Conservation (phyloP, 2,329 filamentous ascomycete species). For the Epichloe amarillans region DNA sequence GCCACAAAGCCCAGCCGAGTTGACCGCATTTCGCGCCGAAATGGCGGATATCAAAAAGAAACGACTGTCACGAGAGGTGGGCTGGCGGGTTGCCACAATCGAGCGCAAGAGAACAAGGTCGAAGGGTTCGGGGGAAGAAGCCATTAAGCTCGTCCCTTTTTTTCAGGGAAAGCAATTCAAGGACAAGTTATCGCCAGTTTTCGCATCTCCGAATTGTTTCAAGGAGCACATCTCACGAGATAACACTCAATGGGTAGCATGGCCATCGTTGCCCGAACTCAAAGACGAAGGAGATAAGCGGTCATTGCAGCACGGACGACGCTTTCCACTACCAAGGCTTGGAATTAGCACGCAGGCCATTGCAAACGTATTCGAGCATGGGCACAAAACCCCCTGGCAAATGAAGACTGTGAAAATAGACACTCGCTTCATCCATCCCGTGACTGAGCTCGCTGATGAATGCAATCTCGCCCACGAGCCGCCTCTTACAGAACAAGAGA, state of each 20-base stretch:
- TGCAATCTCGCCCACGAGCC: background rate
- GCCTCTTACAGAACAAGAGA: conserved; percentile 4
- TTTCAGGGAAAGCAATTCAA: conserved; percentile 15
- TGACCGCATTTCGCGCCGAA: conserved; percentile 20
- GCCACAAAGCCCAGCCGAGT: conserved; percentile 21
- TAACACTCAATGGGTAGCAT: conserved; percentile 12
- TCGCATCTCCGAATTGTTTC: conserved; percentile 21
- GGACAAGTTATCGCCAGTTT: conserved; percentile 20
- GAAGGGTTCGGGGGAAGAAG: background rate
- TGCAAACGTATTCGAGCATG: conserved; percentile 7
- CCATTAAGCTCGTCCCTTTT: conserved; percentile 8
- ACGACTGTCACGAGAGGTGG: conserved; percentile 14
- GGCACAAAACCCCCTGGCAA: conserved; percentile 15
- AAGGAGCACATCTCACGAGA: conserved; percentile 10
- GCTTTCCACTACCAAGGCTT: conserved; percentile 20
- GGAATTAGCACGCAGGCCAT: conserved; percentile 8
- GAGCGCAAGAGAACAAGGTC: conserved; percentile 7
- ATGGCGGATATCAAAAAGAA: conserved; percentile 15
- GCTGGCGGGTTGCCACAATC: conserved; percentile 10
- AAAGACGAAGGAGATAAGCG: conserved; percentile 23
- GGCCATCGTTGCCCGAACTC: conserved; percentile 23
- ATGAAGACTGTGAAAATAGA: conserved; percentile 14
- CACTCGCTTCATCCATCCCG: conserved; percentile 8
- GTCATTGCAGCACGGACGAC: conserved; percentile 13
- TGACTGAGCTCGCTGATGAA: background rate